Evolutionary conservation across 140 eudicot genomes (phyloP).

Genomic region (Ambrosia hybrid): DNA sequence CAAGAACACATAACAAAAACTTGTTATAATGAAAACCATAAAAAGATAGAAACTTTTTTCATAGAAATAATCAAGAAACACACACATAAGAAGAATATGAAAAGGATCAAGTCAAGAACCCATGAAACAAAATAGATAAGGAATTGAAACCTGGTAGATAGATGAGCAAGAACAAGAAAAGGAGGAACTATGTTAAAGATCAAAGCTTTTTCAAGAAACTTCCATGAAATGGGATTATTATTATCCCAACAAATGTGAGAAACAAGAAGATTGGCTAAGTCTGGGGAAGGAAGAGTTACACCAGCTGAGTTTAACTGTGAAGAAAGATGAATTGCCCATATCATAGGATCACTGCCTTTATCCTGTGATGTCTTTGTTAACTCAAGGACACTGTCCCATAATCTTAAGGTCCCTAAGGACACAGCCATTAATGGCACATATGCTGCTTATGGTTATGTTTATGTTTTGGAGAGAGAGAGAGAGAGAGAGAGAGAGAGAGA

Average conservation of each 20-base stretch:
- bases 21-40: neutral
- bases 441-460: neutral
- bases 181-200: conserved; percentile 73
- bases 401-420: conserved; percentile 30
- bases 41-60: neutral
- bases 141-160: conserved; percentile 63
- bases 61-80: neutral
- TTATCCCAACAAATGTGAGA: conserved; percentile 96
- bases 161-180: conserved; percentile 78
- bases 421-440: conserved; percentile 56
- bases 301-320: conserved; percentile 64
- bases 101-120: conserved; percentile 4
- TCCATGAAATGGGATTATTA: conserved; percentile 86
- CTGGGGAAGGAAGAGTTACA: conserved; percentile 66
- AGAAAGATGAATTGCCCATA: conserved; percentile 83
- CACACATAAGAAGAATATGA: neutral
- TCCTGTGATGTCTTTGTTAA: conserved; percentile 64
- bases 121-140: conserved; percentile 9
- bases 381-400: conserved; percentile 71
- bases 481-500: conserved; percentile 9
- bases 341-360: conserved; percentile 70
- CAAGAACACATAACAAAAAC: neutral
- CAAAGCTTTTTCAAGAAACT: conserved; percentile 84
- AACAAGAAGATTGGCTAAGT: conserved; percentile 67
- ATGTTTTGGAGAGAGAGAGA: conserved; percentile 15